phyloP scores from a whole-genome alignment of 2,329 filamentous ascomycete species.

The Ophiobolus disseminans region DNA sequence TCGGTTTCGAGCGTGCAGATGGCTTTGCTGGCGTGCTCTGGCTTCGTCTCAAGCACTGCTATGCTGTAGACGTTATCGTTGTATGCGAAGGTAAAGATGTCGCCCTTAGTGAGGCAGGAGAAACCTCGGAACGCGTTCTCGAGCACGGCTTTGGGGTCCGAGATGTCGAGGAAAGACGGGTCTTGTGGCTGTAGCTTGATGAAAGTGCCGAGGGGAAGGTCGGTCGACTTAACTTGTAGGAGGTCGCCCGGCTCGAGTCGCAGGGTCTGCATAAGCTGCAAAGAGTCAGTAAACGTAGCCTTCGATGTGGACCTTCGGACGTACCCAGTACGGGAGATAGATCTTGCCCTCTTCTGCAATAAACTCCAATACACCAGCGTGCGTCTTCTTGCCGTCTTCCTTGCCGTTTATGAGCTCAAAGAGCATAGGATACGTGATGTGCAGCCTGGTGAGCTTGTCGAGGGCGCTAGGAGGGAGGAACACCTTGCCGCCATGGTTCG shows the following conservation, averaged over 20 bases:
- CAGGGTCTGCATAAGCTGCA: conserved; percentile 90
- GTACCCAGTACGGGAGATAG: conserved; percentile 93
- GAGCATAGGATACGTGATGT: conserved; percentile 96
- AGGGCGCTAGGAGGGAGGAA: conserved; percentile 95
- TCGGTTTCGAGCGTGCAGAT: conserved; percentile 96
- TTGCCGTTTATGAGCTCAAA: conserved; percentile 95
- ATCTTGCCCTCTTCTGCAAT: conserved; percentile 96
- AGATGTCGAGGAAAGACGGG: conserved; percentile 92
- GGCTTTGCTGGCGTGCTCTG: conserved; percentile 80
- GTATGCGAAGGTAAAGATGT: conserved; percentile 95
- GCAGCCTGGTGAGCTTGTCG: conserved; percentile 93
- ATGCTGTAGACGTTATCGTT: conserved; percentile 95
- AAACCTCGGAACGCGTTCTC: conserved; percentile 98
- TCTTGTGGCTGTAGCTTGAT: conserved; percentile 98
- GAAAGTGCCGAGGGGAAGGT: conserved; percentile 85
- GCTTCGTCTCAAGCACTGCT: conserved; percentile 92
- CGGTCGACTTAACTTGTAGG: conserved; percentile 92
- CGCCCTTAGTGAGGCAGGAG: conserved; percentile 88
- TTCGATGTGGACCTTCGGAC: conserved; percentile 18
- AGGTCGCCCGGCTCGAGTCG: conserved; percentile 90
- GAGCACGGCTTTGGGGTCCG: conserved; percentile 94
- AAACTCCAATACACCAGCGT: conserved; percentile 95
- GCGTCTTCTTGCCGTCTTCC: conserved; percentile 84
- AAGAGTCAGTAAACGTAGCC: conserved; percentile 20
- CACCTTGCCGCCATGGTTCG: conserved; percentile 97